Percentiles rank a stretch among this genome's conserved stretches.
These are phyloP conservation scores for Syzygium aqueum DNA, from an alignment of 345 rosid genomes.

Conservation along the genomic window DNA sequence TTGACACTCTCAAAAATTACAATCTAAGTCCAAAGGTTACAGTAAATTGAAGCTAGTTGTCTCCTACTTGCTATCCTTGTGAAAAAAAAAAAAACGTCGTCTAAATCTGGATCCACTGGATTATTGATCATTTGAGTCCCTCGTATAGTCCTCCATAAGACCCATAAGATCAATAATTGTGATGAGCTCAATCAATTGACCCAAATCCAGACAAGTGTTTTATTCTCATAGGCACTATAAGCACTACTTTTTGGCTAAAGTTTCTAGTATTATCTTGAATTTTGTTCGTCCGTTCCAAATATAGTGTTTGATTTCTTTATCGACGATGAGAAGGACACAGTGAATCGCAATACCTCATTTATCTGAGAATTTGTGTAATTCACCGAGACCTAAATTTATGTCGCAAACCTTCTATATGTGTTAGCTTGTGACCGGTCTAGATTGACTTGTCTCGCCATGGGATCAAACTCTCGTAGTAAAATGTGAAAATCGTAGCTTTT, in stretches of 20 bases:
- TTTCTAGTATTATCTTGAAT: neutral
- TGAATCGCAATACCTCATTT: neutral
- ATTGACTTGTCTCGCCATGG: neutral
- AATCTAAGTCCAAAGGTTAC: neutral
- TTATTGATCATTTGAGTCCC: neutral
- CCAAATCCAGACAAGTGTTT: neutral
- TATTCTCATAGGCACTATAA: neutral
- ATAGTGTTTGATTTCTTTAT: neutral
- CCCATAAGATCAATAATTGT: neutral
- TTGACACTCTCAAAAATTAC: neutral
- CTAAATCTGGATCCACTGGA: neutral
- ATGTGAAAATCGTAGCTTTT: neutral
- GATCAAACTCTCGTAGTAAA: neutral
- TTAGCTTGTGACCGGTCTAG: neutral
- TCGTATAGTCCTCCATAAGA: neutral
- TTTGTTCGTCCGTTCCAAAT: too few relatives aligned
- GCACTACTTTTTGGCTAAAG: neutral
- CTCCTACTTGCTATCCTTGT: neutral
- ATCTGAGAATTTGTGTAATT: neutral
- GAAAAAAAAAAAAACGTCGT: neutral
- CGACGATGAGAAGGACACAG: neutral
- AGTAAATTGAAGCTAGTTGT: neutral
- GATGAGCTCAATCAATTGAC: neutral
- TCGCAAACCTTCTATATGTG: neutral
- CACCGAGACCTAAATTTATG: neutral